Evolutionary conservation across 2,329 filamentous ascomycete genomes (phyloP), one percentile per base, ranked within the genome.

Genomic region (Fusarium miscanthi): DNA sequence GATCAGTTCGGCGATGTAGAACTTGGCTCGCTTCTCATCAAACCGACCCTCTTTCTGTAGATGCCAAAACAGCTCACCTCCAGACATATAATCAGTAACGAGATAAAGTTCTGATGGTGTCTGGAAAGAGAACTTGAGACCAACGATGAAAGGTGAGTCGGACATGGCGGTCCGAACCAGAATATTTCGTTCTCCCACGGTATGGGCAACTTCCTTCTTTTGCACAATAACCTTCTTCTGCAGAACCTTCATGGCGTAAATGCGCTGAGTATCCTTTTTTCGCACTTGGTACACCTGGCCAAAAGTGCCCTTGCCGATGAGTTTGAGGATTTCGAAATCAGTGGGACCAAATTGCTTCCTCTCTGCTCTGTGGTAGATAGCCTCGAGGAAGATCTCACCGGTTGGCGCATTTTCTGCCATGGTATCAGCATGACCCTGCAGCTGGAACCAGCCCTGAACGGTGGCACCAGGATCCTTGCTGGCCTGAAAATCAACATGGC

Each of bases 211-310:
- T 82, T 99, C 96, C 84, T 99, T 99, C 89, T 99, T 99, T 84
- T 99, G 96, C 31, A 99, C 96, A 78, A 99, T 99, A 59, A 99
- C 96, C 87, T 99, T 99, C 87, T 99, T 99, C 56, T 96, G 98
- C 37, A 99, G 86, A 4, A 99, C 95, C 83, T 99, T 99, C 96
- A 99, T 99, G 70, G 96, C 96, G 79, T 99, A 99, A 69, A 99
- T 98, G 48, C 96, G 92, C 77, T 91, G 91, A 1, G 95, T 98
- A 81, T 99, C 96, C 86, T 94, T 96, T 88, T 99, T 99, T 77
- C 94, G 92, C 11, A 99, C 96, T 81, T 99, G 96, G 81, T 98
- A 99, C 5, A 99, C 96, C 81, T 99, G 96, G 2, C 96, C 96
- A 80, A 99, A 99, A 0, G 96, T 99, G 60, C 96, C 96, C 83